These are phyloP conservation scores for Persicaria maculosa DNA, from an alignment of 148 eudicot species.

Conservation along the genomic window DNA sequence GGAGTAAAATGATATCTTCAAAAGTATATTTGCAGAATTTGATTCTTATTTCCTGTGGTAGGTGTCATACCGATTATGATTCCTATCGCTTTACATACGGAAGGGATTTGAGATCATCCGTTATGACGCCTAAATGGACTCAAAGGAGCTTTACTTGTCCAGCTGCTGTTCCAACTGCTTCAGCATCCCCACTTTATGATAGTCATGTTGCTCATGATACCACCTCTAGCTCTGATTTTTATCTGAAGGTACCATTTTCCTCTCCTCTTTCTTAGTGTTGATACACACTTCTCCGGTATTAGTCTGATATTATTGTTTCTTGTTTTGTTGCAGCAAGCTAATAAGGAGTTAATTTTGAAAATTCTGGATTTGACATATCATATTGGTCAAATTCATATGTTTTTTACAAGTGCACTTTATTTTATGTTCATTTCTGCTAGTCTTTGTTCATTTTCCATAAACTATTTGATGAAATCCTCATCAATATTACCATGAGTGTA, in stretches of 20 bases:
- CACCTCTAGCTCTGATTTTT: slow-evolving; percentile 37
- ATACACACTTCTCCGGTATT: neutral
- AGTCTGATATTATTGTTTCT: slow-evolving; percentile 8
- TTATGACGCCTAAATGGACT: neutral
- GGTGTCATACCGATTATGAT: slow-evolving; percentile 7
- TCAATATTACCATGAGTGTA: neutral
- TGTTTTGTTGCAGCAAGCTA: slow-evolving; percentile 11
- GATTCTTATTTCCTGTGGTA: neutral
- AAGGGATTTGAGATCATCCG: neutral
- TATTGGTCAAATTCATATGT: neutral
- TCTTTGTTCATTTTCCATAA: neutral
- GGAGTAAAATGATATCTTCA: too few relatives aligned
- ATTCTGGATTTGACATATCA: neutral
- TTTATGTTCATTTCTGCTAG: neutral
- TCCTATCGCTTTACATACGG: neutral
- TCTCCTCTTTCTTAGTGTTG: slow-evolving; percentile 18
- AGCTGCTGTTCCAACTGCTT: slow-evolving; percentile 31
- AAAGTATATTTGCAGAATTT: neutral
- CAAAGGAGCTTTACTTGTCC: slow-evolving; percentile 21
- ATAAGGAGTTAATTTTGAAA: neutral
- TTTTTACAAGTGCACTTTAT: neutral
- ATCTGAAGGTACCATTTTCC: slow-evolving; percentile 43
- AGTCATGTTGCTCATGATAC: slow-evolving; percentile 35
- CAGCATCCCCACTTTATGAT: slow-evolving; percentile 32
- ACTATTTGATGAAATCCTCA: neutral